Base-by-base conservation (phyloP, 306 rosid species). In the Fagus crenata region DNA sequence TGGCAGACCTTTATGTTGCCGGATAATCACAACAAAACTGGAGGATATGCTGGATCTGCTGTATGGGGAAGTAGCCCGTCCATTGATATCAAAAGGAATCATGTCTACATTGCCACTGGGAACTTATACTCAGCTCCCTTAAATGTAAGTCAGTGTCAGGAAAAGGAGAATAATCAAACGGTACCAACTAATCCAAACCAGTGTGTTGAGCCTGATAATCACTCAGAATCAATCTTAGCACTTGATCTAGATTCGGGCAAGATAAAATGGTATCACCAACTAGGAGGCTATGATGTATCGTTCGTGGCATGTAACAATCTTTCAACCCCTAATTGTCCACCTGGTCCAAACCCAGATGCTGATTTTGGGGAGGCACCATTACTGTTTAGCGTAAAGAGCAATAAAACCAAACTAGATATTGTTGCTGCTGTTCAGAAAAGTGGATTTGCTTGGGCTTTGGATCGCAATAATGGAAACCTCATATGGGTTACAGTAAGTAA, bases 21-120 rank as follows among this genome's bases (percentile, higher is more conserved):
- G 0, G 84, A 90, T 35, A 92, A 92, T 76, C 65, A 69, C 0
- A 85, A 77, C 58, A 43, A 67, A 0, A 67, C 0, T 4, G 87
- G 79, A 14, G 80, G 43, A 39, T 87, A 92, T 35, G 83, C 96
- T 0, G 93, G 97, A 49, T 91, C 90, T 3, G 88, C 93, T 7
- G 72, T 92, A 0, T 90, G 93, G 93, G 95, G 97, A 77, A 89
- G 93, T 53, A 92, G 97, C 71, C 97, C 97, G 14, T 79, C 97
- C 31, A 85, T 92, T 39, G 96, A 92, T 53, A 32, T 42, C 3
- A 0, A 6, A 4, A 75, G 96, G 40, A 88, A 84, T 39, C 87
- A 32, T n/a, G 84, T 87, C 17, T 88, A 81, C 51, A 74, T 92
- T 68, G 92, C 85, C 54, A 90, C 96, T 0, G 92, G 96, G 2